Percentiles rank a stretch among this genome's conserved stretches.
Conservation (phyloP, 139 green algal species). For the Chlamydomonas applanata region DNA sequence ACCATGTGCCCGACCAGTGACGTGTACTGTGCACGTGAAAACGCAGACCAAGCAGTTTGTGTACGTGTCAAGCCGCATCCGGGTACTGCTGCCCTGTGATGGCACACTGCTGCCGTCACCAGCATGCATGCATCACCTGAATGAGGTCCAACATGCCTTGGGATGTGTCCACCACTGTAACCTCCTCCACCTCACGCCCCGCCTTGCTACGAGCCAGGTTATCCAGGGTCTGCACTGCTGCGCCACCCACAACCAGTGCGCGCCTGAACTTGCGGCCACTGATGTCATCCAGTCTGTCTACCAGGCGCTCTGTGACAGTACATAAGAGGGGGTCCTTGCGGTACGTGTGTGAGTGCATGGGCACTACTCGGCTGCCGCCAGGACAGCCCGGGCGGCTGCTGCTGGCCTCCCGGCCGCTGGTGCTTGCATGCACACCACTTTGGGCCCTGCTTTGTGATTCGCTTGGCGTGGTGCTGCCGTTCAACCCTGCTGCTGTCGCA, state of each 20-base stretch:
- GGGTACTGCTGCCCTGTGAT: no score
- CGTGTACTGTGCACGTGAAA: no score
- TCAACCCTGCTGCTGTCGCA: background rate
- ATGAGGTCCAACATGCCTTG: slow-evolving; percentile 51
- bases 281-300: slow-evolving; percentile 84
- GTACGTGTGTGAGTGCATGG: background rate
- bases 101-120: no score
- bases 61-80: no score
- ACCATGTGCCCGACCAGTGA: no score
- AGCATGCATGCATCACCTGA: no score
- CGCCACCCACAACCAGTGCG: slow-evolving; percentile 66
- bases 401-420: background rate
- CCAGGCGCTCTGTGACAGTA: slow-evolving; percentile 62
- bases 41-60: no score
- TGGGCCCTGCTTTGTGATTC: no score
- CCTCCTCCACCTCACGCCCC: slow-evolving; percentile 40
- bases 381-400: background rate
- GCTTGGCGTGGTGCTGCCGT: background rate
- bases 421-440: background rate
- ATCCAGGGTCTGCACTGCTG: slow-evolving; percentile 50
- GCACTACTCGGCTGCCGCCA: no score
- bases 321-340: slow-evolving; percentile 40
- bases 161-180: slow-evolving; percentile 57
- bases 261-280: slow-evolving; percentile 50
- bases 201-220: slow-evolving; percentile 36